A percentile compares a stretch with the other conserved stretches of the same genome.
phyloP scores from a whole-genome alignment of 2,329 filamentous ascomycete genomes.

The Monosporascus sp. region DNA sequence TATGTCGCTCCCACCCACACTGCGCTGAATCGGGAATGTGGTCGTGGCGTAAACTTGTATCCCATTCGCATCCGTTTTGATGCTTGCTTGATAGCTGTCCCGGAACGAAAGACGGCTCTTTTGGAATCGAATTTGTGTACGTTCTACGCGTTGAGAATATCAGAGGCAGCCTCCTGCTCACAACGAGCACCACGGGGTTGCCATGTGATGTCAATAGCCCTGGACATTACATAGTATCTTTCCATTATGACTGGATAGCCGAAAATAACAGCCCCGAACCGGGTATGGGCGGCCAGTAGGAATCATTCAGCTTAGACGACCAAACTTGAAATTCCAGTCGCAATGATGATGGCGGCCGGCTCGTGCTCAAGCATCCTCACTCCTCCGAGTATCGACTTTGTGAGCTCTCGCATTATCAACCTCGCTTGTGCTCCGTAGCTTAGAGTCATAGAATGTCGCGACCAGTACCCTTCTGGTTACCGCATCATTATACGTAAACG shows the following conservation, averaged over 20 bases:
- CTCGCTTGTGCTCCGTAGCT: no score
- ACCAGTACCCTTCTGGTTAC: no score
- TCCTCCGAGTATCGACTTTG: no score
- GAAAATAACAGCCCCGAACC: background rate
- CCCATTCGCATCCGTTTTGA: slow-evolving; percentile 14
- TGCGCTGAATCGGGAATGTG: slow-evolving; percentile 29
- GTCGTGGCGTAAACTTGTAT: slow-evolving; percentile 8
- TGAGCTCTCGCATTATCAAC: no score
- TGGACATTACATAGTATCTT: slow-evolving; percentile 1
- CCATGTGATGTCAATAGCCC: no score
- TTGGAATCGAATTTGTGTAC: slow-evolving; percentile 8
- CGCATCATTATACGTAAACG: no score
- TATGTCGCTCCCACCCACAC: slow-evolving; percentile 17
- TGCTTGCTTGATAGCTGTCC: slow-evolving; percentile 4
- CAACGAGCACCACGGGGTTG: no score
- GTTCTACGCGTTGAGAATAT: no score
- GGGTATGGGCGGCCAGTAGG: background rate
- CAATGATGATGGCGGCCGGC: background rate
- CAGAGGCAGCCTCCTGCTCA: no score
- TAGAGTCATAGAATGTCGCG: no score
- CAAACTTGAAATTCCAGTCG: background rate
- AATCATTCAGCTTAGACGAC: background rate
- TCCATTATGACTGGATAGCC: background rate
- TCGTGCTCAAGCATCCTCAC: background rate
- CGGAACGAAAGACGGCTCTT: slow-evolving; percentile 7